These are phyloP conservation scores for Sabuloglossum arenarium DNA, from an alignment of 495 filamentous ascomycete species.

Conservation along the genomic window DNA sequence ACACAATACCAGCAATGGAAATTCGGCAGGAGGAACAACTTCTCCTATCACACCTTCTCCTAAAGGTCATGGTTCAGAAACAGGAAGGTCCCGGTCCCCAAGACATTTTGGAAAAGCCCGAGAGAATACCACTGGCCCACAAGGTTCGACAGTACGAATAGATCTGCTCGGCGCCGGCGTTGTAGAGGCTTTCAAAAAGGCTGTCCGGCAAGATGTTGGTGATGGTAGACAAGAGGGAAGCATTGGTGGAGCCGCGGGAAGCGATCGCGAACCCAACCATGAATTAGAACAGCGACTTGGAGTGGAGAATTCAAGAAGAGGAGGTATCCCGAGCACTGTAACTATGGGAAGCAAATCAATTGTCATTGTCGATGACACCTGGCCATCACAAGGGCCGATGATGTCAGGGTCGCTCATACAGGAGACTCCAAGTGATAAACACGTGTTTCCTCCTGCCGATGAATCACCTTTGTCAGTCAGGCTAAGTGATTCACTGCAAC, in stretches of 20 bases:
- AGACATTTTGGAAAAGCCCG: conserved; percentile 13
- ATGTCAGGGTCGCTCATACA: neutral
- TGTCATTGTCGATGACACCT: conserved; percentile 62
- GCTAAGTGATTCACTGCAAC: neutral
- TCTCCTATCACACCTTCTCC: neutral
- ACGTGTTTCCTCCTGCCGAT: neutral
- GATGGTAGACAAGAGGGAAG: neutral
- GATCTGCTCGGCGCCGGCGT: conserved; percentile 66
- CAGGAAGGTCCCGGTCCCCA: neutral
- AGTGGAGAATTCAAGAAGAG: neutral
- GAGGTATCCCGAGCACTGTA: conserved; percentile 30
- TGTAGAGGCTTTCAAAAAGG: conserved; percentile 48
- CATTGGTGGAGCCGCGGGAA: neutral
- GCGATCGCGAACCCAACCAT: neutral
- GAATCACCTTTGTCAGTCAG: conserved; percentile 11
- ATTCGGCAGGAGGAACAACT: conserved; percentile 10
- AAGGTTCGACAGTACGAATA: conserved; percentile 28
- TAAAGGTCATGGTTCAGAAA: neutral
- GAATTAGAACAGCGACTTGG: neutral
- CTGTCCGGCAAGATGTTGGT: conserved; percentile 6
- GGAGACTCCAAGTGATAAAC: neutral
- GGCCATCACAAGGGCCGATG: conserved; percentile 9
- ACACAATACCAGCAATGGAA: neutral
- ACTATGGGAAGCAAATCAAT: conserved; percentile 71
- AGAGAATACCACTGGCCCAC: conserved; percentile 17